A percentile compares a stretch with the other conserved stretches of the same genome.
Evolutionary conservation across 768 basidiomycete species (phyloP).

Genomic region (Suillus fuscotomentosus): DNA sequence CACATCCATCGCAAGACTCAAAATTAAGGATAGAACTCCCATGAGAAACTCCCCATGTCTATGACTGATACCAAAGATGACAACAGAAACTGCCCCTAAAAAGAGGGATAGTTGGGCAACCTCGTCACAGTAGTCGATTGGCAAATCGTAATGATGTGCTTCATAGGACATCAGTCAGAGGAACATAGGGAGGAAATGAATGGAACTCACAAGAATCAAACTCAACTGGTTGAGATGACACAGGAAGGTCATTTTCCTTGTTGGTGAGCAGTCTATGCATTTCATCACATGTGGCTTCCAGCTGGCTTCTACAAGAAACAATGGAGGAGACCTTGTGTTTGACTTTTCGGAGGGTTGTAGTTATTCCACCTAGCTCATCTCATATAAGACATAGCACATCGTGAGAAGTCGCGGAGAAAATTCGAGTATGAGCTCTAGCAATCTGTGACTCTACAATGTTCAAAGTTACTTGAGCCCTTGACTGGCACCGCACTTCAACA

Average conservation of each 20-base stretch:
- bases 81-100: conserved; percentile 16
- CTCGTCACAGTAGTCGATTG: conserved; percentile 10
- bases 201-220: neutral
- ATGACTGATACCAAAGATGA: conserved; percentile 16
- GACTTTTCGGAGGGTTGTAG: neutral
- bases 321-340: neutral
- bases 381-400: neutral
- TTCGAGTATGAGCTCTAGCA: neutral
- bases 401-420: neutral
- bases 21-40: conserved; percentile 11
- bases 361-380: neutral
- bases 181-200: neutral
- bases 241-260: neutral
- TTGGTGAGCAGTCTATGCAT: neutral
- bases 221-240: neutral
- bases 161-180: neutral
- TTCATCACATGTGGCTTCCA: neutral
- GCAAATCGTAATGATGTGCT: conserved; percentile 7
- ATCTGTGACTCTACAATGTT: neutral
- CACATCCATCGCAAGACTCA: conserved; percentile 1
- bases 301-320: neutral
- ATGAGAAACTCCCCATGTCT: conserved; percentile 18
- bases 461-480: neutral
- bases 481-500: neutral
- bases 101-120: conserved; percentile 21